phyloP scores from a whole-genome alignment of 371 early-diverging fungal genomes.

The Rhizopus arrhizus region DNA sequence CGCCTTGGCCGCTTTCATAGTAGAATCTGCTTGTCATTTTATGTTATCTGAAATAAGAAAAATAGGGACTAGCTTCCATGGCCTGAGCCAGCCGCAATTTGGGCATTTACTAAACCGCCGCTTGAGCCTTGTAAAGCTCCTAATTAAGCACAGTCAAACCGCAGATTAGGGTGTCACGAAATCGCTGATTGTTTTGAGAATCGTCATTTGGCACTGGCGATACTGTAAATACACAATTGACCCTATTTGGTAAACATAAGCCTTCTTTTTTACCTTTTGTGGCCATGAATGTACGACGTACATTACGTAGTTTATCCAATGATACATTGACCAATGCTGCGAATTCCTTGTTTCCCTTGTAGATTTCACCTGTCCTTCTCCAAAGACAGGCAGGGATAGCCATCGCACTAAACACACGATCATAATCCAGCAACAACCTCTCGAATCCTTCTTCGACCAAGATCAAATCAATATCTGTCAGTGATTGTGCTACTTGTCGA shows the following conservation, averaged over 20 bases:
- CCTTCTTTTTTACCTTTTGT: neutral
- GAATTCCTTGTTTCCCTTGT: conserved; percentile 93
- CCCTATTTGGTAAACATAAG: conserved; percentile 38
- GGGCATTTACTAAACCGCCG: too few relatives aligned
- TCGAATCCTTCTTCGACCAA: conserved; percentile 93
- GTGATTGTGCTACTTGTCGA: conserved; percentile 78
- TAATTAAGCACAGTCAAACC: too few relatives aligned
- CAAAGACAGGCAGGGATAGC: conserved; percentile 94
- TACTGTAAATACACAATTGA: conserved; percentile 81
- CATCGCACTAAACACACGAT: conserved; percentile 86
- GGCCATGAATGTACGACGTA: conserved; percentile 21
- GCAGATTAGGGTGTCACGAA: too few relatives aligned
- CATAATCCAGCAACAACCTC: conserved; percentile 66
- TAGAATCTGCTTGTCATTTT: too few relatives aligned
- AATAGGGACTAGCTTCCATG: too few relatives aligned
- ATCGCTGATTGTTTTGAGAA: too few relatives aligned
- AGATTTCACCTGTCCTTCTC: conserved; percentile 95
- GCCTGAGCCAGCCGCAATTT: too few relatives aligned
- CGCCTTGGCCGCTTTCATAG: too few relatives aligned
- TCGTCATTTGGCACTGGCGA: too few relatives aligned
- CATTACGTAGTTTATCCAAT: conserved; percentile 74
- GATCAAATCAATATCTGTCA: conserved; percentile 91
- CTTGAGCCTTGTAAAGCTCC: too few relatives aligned
- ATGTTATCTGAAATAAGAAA: too few relatives aligned
- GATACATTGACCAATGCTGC: conserved; percentile 83